These are phyloP conservation scores for Glutinoglossum americanum DNA, from an alignment of 495 filamentous ascomycete species.

Conservation along the genomic window DNA sequence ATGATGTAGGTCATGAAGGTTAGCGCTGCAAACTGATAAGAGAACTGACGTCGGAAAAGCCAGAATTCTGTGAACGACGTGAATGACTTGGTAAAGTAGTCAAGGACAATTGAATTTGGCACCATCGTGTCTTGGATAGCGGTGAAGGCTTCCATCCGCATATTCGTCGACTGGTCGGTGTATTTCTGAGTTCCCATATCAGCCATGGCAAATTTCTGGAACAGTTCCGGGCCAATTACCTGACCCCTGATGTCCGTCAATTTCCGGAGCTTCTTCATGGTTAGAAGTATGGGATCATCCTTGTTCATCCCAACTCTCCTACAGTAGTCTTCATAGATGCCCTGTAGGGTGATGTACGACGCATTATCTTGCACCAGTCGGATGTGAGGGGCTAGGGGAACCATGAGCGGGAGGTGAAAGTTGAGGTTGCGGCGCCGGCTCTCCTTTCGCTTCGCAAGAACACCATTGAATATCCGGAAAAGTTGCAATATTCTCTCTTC, in stretches of 20 bases:
- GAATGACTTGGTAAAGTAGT: constrained; percentile 80
- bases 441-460: constrained; percentile 77
- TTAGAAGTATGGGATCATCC: constrained; percentile 86
- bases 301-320: constrained; percentile 65
- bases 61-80: constrained; percentile 87
- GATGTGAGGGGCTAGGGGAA: constrained; percentile 81
- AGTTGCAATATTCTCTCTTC: constrained; percentile 90
- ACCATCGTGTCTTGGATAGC: constrained; percentile 87
- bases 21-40: constrained; percentile 85
- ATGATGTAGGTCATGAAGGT: constrained; percentile 98
- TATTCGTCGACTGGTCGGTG: constrained; percentile 41
- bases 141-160: constrained; percentile 63
- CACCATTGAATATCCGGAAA: constrained; percentile 94
- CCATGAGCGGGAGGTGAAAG: constrained; percentile 87
- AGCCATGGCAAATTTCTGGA: not conserved
- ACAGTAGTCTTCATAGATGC: constrained; percentile 89
- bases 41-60: constrained; percentile 90
- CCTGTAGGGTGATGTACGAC: constrained; percentile 84
- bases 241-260: constrained; percentile 43
- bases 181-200: constrained; percentile 23
- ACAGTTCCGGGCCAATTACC: constrained; percentile 21
- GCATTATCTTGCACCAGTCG: constrained; percentile 86
- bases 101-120: constrained; percentile 50
- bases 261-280: constrained; percentile 74
- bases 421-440: constrained; percentile 79